Evolutionary conservation across 345 rosid species (phyloP), one percentile per base, ranked within the genome.

Genomic region (Triadica sebifera): DNA sequence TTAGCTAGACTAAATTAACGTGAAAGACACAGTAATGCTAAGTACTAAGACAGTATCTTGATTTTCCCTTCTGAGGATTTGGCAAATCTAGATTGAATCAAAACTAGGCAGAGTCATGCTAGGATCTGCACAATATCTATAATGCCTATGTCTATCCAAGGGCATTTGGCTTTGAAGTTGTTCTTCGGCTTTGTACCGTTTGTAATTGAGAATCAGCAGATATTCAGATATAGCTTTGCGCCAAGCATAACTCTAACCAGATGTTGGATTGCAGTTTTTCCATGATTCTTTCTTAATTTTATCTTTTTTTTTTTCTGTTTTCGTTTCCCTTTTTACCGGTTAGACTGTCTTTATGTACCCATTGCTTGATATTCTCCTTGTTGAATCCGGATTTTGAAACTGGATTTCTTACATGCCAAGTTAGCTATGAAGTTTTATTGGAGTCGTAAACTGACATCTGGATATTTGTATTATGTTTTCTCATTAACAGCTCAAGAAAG

Each of bases 401-500:
- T 29, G 34, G 34, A 29, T 29, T 43, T 43, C 5, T 43, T 10
- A 43, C 47, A 43, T 43, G 47, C 47, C 45, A n/a, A 37, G 24
- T 19, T 52, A 72, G 46, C 16, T 17, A 38, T 38, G 17, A 39
- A n/a, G 12, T 17, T 34, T 43, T 12, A 8, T 13, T 58, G 22
- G 6, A 34, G 16, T 8, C 39, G 22, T 60, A 47, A 25, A 4
- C 38, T 55, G 49, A 29, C 20, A 20, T 20, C 24, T 37, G n/a
- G 38, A 16, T 1, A 1, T 62, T 62, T 45, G 22, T 29, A 53
- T 19, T 62, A 24, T 3, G 29, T 64, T 79, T 76, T 67, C 76
- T 75, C 75, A 62, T 1, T 67, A 67, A 76, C 86, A 94, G 98
- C 89, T 90, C n/a, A 92, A 86, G 81, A 94, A 92, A 83, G 94